A percentile compares a stretch with the other conserved stretches of the same genome.
Conservation (phyloP, 140 eudicot species). For the Flaveria floridana region DNA sequence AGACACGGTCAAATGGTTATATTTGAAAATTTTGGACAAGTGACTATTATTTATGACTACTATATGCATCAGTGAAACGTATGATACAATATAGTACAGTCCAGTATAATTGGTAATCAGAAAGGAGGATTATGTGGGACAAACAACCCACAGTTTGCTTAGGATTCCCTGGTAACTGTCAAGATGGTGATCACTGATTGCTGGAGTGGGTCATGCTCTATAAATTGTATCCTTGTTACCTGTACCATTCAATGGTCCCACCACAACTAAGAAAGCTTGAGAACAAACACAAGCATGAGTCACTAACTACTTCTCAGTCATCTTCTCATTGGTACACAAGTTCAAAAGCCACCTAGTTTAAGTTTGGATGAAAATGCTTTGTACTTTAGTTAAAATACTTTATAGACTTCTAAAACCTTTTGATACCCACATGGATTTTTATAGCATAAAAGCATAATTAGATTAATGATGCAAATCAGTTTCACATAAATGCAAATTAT, state of each 20-base stretch:
- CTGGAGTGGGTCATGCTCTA: conserved; percentile 22
- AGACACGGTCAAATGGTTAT: not conserved
- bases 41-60: not conserved
- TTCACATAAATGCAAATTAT: not conserved
- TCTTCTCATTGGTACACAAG: conserved; percentile 29
- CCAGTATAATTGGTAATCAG: conserved; percentile 12
- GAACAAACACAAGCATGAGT: conserved; percentile 26
- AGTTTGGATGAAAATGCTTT: conserved; percentile 17
- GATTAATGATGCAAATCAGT: not conserved
- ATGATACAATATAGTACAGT: conserved; percentile 8
- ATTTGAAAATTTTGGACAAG: not conserved
- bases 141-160: not conserved
- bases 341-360: conserved; percentile 20
- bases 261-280: conserved; percentile 26
- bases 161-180: conserved; percentile 5
- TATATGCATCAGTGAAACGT: not conserved
- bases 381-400: not conserved
- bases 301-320: conserved; percentile 26
- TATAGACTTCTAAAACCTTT: conserved; percentile 12
- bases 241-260: conserved; percentile 31
- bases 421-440: not conserved
- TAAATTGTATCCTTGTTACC: conserved; percentile 27
- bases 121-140: conserved; percentile 17
- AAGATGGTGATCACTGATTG: conserved; percentile 4
- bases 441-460: not conserved